phyloP scores from a whole-genome alignment of 2,329 filamentous ascomycete species.

The Fusarium chuoi region DNA sequence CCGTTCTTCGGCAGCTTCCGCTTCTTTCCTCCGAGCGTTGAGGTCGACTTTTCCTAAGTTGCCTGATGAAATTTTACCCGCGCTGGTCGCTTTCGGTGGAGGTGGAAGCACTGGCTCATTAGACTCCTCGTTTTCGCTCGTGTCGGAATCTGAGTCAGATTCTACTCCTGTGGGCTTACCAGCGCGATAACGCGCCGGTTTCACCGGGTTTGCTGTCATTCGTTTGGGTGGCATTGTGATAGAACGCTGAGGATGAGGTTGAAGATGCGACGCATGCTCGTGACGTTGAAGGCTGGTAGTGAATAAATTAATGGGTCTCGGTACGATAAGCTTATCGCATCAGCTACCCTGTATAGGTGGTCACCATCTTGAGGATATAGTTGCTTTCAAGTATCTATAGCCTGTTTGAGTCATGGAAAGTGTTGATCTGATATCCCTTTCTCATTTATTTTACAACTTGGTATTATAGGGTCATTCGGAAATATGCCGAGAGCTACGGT shows the following conservation, averaged over 20 bases:
- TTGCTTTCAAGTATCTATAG: background rate
- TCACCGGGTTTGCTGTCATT: constrained; percentile 92
- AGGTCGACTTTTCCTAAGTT: constrained; percentile 64
- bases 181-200: constrained; percentile 83
- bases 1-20: constrained; percentile 58
- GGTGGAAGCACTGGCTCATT: constrained; percentile 56
- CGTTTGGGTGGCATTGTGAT: constrained; percentile 74
- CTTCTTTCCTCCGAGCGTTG: constrained; percentile 57
- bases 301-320: constrained; percentile 31
- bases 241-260: background rate
- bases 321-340: constrained; percentile 29
- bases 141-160: constrained; percentile 65
- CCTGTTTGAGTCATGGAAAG: background rate
- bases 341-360: constrained; percentile 33
- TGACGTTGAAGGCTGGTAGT: constrained; percentile 35
- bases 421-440: background rate
- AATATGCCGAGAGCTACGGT: background rate
- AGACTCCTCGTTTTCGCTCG: constrained; percentile 55
- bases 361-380: background rate
- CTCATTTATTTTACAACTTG: background rate
- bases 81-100: constrained; percentile 66
- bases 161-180: constrained; percentile 76
- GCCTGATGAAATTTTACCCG: constrained; percentile 64
- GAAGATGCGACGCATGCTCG: constrained; percentile 22
- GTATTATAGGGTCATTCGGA: background rate